These are phyloP conservation scores for Magnusiomyces clavatus DNA, from an alignment of 1,139 yeast species.

Conservation along the genomic window DNA sequence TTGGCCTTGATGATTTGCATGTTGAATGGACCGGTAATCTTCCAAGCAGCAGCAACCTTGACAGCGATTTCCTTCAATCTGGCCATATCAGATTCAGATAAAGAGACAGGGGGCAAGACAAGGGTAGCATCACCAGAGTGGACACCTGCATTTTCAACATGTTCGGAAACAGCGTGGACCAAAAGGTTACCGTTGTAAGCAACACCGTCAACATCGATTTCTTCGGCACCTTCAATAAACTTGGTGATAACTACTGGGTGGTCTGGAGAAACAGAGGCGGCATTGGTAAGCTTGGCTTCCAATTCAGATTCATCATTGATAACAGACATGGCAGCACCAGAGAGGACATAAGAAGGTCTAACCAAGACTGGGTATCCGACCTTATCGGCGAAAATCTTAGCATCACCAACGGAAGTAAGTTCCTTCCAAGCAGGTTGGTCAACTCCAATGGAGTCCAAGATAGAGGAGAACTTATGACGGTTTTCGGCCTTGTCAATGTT, in stretches of 20 bases:
- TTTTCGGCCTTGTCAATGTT: constrained; percentile 98
- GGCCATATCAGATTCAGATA: constrained; percentile 78
- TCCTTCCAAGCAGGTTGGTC: constrained; percentile 99
- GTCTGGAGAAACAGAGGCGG: constrained; percentile 95
- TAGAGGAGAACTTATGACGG: constrained; percentile 95
- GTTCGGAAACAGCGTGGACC: constrained; percentile 98
- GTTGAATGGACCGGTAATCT: constrained; percentile 97
- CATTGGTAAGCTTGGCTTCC: constrained; percentile 82
- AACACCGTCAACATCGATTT: constrained; percentile 98
- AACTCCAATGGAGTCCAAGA: constrained; percentile 93
- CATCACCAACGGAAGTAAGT: constrained; percentile 87
- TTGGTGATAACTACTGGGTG: constrained; percentile 97
- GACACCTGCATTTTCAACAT: constrained; percentile 98
- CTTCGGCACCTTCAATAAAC: constrained; percentile 95
- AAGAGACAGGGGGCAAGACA: constrained; percentile 87
- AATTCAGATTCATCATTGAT: constrained; percentile 87
- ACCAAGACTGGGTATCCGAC: constrained; percentile 94
- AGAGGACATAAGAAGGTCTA: constrained; percentile 93
- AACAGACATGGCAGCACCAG: constrained; percentile 99
- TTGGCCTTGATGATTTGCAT: constrained; percentile 91
- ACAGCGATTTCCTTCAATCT: constrained; percentile 91
- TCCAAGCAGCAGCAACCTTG: constrained; percentile 86
- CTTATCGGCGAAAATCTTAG: constrained; percentile 83
- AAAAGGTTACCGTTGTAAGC: constrained; percentile 91
- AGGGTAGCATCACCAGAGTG: constrained; percentile 99